Evolutionary conservation across 2,329 filamentous ascomycete species (phyloP), one percentile per base, ranked within the genome.

Genomic region (Fusarium fracticaudum): DNA sequence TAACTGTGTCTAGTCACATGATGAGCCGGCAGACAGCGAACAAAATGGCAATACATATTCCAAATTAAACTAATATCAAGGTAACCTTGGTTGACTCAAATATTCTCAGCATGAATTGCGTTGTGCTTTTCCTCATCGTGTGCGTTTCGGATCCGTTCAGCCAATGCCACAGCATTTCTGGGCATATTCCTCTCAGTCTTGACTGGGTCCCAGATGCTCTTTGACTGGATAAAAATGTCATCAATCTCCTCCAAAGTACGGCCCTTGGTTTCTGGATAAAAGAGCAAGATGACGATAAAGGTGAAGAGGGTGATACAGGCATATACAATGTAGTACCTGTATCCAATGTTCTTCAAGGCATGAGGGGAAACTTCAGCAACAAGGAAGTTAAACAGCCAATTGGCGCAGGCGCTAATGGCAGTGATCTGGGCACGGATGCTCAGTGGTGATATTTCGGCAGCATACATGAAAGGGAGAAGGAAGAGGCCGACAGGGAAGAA

Each of bases 271-370:
- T 53, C 50, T 10, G 50, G 50, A 22, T 37, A 53, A 15, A 53
- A 53, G 4, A 53, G 6, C 6, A 37, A 26, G 2, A 53, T 37
- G 11, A 53, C n/a, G 6, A 53, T 26, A 4, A 37, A 37, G 5
- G 50, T 53, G 9, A 53, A 37, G 1, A 53, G 3, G 0, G 50
- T 53, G 0, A 53, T 53, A 8, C 50, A 53, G 3, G 50, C 33
- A 37, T 53, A 53, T 3, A 37, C 50, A 22, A 53, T 53, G 18
- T 53, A 53, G n/a, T 53, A 53, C 18, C 6, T 53, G 33, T 53
- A 53, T 13, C 50, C 50, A 15, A 53, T 53, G n/a, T 53, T 53
- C n/a, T 26, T 53, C 33, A 53, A 24, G 18, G 50, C 50, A 11
- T 53, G 50, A 3, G 50, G 50, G n/a, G 50, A 53, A 22, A 53